Base-by-base conservation (phyloP, 768 basidiomycete genomes). In the Arthromyces matolae region DNA sequence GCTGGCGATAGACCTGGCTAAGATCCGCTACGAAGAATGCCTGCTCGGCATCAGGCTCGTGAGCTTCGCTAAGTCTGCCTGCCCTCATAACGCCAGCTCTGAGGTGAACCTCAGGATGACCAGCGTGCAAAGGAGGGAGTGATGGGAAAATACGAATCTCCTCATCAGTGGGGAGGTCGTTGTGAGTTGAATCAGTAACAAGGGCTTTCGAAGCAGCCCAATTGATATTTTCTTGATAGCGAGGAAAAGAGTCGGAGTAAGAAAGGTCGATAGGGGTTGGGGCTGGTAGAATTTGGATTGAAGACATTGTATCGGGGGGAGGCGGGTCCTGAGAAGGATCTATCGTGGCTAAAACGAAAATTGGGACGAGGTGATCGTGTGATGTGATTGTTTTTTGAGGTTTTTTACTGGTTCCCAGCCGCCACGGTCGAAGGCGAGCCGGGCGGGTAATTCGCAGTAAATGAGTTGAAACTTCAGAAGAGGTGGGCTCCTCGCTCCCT, bases 1-100 rank as follows among this genome's bases (percentile, higher is more conserved):
- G 87, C 62, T 95, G 93, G 44, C 71, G 71, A 64, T 89, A 96
- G 4, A 98, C 87, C 55, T 86, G 79, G 56, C 85, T 81, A 34
- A 99, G 82, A 66, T 99, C 96, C 9, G 89, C 93, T 9, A 96
- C 94, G 60, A 97, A 98, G 67, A 97, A 98, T 6, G 96, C 95
- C 49, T 84, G 84, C 70, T 97, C 96, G 9, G 93, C 86, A 60
- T 91, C 84, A 16, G 75, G 75, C 53, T 78, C 76, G 49, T 78
- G 72, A 20, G 72, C 73, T 27, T 75, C 73, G 16, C 75, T 68
- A 25, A 75, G 71, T 45, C 70, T 69, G 4, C 76, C 70, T 1
- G 86, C 83, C 22, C 75, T 73, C 71, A 89, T 82, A 45, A 92
- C 78, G n/a, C 87, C 87, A 52, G 80, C 80, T 38, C 88, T 74